phyloP scores from a whole-genome alignment of 805 yeast genomes.

The Cyberlindnera mississippiensis region DNA sequence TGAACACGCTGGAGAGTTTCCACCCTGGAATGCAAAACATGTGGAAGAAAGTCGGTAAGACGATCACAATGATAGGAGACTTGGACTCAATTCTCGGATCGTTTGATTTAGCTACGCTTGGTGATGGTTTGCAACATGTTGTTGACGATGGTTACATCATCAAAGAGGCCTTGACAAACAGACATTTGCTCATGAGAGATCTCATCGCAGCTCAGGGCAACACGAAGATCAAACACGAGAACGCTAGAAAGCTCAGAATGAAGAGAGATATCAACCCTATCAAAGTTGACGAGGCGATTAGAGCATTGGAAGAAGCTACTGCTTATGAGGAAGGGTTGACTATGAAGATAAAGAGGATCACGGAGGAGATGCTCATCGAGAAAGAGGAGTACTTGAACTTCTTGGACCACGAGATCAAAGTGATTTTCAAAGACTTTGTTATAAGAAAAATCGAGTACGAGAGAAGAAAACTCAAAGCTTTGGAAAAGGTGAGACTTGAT shows the following conservation, averaged over 20 bases:
- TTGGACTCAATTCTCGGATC: constrained; percentile 67
- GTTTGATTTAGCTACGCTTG: constrained; percentile 67
- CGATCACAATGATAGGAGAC: constrained; percentile 70
- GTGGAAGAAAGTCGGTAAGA: constrained; percentile 77
- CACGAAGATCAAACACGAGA: constrained; percentile 64
- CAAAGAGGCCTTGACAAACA: constrained; percentile 88
- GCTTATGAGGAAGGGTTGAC: constrained; percentile 71
- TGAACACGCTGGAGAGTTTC: constrained; percentile 42
- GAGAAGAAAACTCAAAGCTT: constrained; percentile 67
- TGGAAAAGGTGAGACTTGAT: constrained; percentile 69
- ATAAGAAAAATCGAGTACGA: constrained; percentile 80
- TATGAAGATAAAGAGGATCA: constrained; percentile 74
- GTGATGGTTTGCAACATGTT: constrained; percentile 66
- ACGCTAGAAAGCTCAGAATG: constrained; percentile 67
- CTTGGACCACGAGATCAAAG: constrained; percentile 52
- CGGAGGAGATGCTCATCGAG: constrained; percentile 81
- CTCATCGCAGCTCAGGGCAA: constrained; percentile 71
- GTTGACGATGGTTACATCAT: constrained; percentile 77
- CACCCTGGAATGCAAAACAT: constrained; percentile 68
- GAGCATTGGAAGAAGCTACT: constrained; percentile 73
- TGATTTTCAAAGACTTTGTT: constrained; percentile 54
- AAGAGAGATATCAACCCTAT: constrained; percentile 76
- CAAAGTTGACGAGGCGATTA: constrained; percentile 86
- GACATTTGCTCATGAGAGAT: constrained; percentile 92
- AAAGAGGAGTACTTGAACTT: constrained; percentile 53